Base-by-base conservation (phyloP, 108 stramenopile species). In the Nitzschia sp. region DNA sequence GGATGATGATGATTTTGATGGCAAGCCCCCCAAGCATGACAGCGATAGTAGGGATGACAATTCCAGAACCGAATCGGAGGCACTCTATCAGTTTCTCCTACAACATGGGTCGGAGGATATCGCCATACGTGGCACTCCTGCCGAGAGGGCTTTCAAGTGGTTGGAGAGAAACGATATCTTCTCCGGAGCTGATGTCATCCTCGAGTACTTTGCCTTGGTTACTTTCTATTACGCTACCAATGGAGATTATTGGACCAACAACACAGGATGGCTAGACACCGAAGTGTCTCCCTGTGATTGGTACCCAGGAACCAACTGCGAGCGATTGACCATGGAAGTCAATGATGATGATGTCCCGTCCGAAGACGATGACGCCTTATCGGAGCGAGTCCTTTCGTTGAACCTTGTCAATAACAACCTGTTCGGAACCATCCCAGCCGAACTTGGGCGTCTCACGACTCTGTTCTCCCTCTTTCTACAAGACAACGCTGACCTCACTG, bases 261-360 rank as follows among this genome's bases (percentile, higher is more conserved):
- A 20, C 39, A 26, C 20, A 2, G 38, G 38, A 15, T 58, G 57
- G 57, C 8, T 58, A 7, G 57, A 58, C 12, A 5, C 34, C 12
- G 19, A 40, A n/a, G 39, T 58, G 2, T n/a, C 38, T 11, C 12
- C 19, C 6, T 58, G 57, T 40, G 57, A 58, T 58, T 58, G 57
- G 57, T 58, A 58, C 19, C 57, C 57, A 40, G 57, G 57, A 3
- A 41, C 24, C 12, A n/a, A 38, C 15, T 58, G 57, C 17, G 46
- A 21, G 1, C 19, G 21, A 26, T 22, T 26, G 21, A 26, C 19
- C 19, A 55, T 26, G 21, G 25, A 20, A 17, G 14, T 15, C n/a
- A 17, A 48, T 15, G 46, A 48, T 17, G 46, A 48, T 17, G 46
- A 48, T 17, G 46, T 15, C 17, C 46, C 46, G 17, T 17, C 6